phyloP scores from a whole-genome alignment of 2,329 filamentous ascomycete genomes.

The Neonectria magnoliae region DNA sequence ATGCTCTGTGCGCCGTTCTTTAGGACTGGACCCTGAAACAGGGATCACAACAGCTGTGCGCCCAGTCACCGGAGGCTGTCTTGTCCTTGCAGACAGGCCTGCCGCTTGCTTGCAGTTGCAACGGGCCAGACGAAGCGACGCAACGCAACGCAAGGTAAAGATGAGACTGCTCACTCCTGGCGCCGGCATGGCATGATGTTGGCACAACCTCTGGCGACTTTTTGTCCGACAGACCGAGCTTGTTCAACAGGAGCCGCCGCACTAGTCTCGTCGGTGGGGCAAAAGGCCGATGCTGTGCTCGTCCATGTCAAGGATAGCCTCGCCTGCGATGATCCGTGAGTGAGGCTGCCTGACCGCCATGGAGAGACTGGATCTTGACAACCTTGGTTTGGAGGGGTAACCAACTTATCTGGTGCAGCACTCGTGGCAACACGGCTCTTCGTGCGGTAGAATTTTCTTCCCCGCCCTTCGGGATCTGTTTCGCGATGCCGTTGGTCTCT shows the following conservation, averaged over 20 bases:
- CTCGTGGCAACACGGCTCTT: background rate
- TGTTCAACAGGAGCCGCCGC: conserved; percentile 26
- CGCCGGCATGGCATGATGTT: conserved; percentile 35
- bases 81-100: conserved; percentile 11
- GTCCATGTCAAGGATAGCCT: conserved; percentile 41
- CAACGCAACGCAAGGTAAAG: conserved; percentile 6
- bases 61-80: conserved; percentile 18
- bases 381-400: conserved; percentile 30
- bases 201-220: conserved; percentile 29
- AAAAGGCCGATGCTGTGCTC: conserved; percentile 10
- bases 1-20: conserved; percentile 13
- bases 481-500: conserved; percentile 2
- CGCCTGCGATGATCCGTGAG: conserved; percentile 34
- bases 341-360: conserved; percentile 45
- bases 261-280: conserved; percentile 17
- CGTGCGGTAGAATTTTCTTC: background rate
- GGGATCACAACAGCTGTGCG: conserved; percentile 19
- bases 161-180: conserved; percentile 16
- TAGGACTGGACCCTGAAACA: conserved; percentile 39
- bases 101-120: conserved; percentile 10
- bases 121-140: conserved; percentile 4
- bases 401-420: background rate
- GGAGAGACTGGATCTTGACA: conserved; percentile 35
- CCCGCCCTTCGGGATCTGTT: conserved; percentile 15
- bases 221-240: conserved; percentile 19